Evolutionary conservation across 2,329 filamentous ascomycete genomes (phyloP).

Genomic region (Leptographium galeiforme): DNA sequence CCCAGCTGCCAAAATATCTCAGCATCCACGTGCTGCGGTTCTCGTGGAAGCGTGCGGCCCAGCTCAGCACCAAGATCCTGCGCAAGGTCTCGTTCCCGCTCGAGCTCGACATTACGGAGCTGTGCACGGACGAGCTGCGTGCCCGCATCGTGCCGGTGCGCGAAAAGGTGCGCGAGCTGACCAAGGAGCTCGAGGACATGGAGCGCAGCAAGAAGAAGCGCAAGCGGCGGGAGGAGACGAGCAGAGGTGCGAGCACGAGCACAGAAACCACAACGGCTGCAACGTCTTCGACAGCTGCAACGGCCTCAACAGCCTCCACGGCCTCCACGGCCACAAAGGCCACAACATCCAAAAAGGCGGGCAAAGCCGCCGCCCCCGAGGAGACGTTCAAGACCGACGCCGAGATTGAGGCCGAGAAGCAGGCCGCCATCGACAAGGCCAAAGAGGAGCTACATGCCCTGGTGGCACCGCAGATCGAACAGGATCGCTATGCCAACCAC

Average conservation of each 20-base stretch:
- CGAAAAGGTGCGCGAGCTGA: conserved; percentile 87
- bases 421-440: conserved; percentile 57
- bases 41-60: conserved; percentile 89
- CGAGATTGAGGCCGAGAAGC: conserved; percentile 76
- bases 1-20: conserved; percentile 84
- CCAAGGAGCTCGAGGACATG: conserved; percentile 89
- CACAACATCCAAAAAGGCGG: conserved; percentile 16
- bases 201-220: conserved; percentile 86
- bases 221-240: conserved; percentile 42
- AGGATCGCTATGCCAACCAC: conserved; percentile 77
- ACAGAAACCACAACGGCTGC: conserved; percentile 25
- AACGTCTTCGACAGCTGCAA: conserved; percentile 22
- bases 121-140: conserved; percentile 82
- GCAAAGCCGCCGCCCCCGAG: conserved; percentile 50
- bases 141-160: conserved; percentile 78
- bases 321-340: conserved; percentile 22
- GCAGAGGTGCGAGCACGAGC: background rate
- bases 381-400: conserved; percentile 84
- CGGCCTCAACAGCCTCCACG: conserved; percentile 23
- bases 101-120: conserved; percentile 86
- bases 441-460: conserved; percentile 80
- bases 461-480: conserved; percentile 59
- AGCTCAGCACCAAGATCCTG: conserved; percentile 99
- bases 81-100: conserved; percentile 93
- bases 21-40: conserved; percentile 97